Conservation (phyloP, 2,329 filamentous ascomycete species). For the Colletotrichum simmondsii region DNA sequence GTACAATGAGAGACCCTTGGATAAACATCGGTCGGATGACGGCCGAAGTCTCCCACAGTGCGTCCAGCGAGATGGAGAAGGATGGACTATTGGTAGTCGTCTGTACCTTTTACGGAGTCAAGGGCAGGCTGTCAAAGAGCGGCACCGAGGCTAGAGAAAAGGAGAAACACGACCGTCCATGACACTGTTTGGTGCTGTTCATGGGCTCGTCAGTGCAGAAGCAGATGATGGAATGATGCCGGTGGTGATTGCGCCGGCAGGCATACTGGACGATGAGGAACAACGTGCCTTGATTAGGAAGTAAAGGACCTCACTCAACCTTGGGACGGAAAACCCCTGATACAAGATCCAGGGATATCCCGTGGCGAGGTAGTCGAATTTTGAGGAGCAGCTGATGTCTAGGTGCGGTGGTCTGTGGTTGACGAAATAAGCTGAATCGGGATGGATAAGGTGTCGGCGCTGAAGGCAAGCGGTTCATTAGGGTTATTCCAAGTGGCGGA, state of each 20-base stretch:
- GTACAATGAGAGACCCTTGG: constrained; percentile 1
- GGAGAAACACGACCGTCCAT: not conserved
- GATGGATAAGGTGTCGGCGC: not conserved
- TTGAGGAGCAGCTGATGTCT: not conserved
- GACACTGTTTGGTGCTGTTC: not conserved
- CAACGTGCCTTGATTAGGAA: not conserved
- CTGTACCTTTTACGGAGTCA: not conserved
- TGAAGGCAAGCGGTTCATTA: not conserved
- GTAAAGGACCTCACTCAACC: not conserved
- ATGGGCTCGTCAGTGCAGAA: not conserved
- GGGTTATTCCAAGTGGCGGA: not conserved
- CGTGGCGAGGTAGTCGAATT: not conserved
- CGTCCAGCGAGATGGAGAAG: not conserved
- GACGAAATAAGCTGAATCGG: not conserved
- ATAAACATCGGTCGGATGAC: constrained; percentile 18
- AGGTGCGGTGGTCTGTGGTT: not conserved
- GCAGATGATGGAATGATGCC: not conserved
- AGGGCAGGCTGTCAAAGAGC: not conserved
- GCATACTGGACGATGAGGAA: not conserved
- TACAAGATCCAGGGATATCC: not conserved
- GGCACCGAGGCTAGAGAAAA: not conserved
- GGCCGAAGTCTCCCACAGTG: constrained; percentile 24
- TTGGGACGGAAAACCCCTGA: not conserved
- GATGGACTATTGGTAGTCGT: not conserved
- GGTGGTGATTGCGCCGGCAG: not conserved